phyloP scores from a whole-genome alignment of 129 eudicot species.

The Logfia minima region DNA sequence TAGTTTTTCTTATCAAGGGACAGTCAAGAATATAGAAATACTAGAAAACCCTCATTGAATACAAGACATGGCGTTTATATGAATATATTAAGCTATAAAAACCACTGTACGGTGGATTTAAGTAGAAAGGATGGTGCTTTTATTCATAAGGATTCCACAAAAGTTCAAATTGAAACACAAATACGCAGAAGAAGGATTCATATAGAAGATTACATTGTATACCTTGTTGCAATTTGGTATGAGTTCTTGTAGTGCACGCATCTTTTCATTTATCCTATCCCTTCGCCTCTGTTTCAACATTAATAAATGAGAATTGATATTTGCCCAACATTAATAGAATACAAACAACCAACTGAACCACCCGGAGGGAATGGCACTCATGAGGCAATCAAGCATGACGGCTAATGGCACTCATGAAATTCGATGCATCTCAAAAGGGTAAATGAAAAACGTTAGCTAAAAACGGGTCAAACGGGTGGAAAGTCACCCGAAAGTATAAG shows the following conservation, averaged over 20 bases:
- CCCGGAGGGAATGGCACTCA: not conserved
- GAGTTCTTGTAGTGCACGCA: constrained; percentile 98
- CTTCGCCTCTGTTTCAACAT: constrained; percentile 84
- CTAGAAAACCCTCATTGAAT: not conserved
- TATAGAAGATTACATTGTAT: not conserved
- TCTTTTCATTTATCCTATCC: constrained; percentile 97
- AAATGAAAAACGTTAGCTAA: not conserved
- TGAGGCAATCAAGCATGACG: not conserved
- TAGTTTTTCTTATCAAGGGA: not conserved
- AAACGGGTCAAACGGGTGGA: constrained; percentile 3
- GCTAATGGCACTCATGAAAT: not conserved
- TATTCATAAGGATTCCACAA: not conserved
- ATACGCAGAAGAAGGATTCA: not conserved
- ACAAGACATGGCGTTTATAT: not conserved
- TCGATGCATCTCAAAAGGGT: not conserved
- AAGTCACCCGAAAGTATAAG: not conserved
- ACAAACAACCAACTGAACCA: not conserved
- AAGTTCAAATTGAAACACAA: not conserved
- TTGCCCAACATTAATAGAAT: not conserved
- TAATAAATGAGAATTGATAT: constrained; percentile 6
- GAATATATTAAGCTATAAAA: not conserved
- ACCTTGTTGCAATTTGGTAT: constrained; percentile 99
- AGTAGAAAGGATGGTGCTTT: not conserved
- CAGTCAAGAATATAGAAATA: not conserved
- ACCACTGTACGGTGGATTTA: not conserved